Conservation (phyloP, 148 eudicot genomes). For the Gaultheria prostrata region DNA sequence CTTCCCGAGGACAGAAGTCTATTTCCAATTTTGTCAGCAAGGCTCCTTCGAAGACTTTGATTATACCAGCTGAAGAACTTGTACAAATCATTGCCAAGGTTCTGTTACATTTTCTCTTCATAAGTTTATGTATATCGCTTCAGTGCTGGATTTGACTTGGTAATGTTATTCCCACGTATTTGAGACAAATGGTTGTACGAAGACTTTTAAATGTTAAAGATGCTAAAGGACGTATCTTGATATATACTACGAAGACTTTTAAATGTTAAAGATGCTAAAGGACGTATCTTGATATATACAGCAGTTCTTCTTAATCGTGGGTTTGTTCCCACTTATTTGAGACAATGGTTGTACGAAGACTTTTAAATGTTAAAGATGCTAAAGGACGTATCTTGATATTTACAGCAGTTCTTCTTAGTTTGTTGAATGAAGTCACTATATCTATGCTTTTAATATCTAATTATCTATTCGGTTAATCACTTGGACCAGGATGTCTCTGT, state of each 20-base stretch:
- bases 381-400: background rate
- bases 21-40: conserved; percentile 48
- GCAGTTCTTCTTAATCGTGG: background rate
- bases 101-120: conserved; percentile 5
- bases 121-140: background rate
- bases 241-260: no score
- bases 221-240: background rate
- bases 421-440: background rate
- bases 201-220: background rate
- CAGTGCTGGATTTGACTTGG: background rate
- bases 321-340: no score
- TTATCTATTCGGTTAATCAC: conserved; percentile 15
- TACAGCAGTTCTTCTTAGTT: background rate
- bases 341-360: no score
- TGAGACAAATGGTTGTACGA: background rate
- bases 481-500: conserved; percentile 67
- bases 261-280: no score
- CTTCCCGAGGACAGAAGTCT: conserved; percentile 52
- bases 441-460: background rate
- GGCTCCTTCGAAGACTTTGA: conserved; percentile 62
- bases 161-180: background rate
- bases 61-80: conserved; percentile 76
- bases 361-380: no score
- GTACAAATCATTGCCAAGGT: conserved; percentile 95
- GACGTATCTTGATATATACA: background rate